Evolutionary conservation across 2,329 filamentous ascomycete species (phyloP), one percentile per base, ranked within the genome.

Genomic region (Hortaea sp.): DNA sequence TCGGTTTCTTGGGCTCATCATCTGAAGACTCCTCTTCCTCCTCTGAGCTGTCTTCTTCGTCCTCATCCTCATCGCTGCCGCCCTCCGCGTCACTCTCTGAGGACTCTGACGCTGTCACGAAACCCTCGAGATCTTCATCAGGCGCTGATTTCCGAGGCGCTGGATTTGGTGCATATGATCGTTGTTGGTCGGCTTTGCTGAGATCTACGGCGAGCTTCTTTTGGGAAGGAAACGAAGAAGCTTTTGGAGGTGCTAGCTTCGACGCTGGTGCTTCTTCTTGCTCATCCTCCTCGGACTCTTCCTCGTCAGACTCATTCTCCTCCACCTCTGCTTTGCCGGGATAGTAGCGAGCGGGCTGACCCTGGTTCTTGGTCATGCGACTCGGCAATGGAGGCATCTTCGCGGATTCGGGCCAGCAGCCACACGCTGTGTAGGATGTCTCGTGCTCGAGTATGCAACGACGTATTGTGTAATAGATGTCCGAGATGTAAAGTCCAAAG

Each of bases 361-460:
- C 69, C 3, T 87, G 88, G 62, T 95, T 95, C 52, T 89, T 88
- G 52, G 90, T 97, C 86, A 97, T 95, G 60, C 86, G 85, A 53
- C 53, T 57, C n/a, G 59, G 56, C 65, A 86, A 88, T 9, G 82
- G 79, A 51, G 85, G 82, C 76, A 78, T 76, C 39, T 43, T 63
- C 55, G 48, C 43, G 41, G 41, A 41, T 29, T 45, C 2, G 20
- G 20, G 20, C 20, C 20, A 20, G 20, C 20, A 20, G 20, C 20
- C 20, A 20, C 20, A 20, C 2, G 20, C 20, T 20, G 20, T 20
- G 20, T 4, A 20, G 20, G 20, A 20, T 20, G 20, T 20, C 20
- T 20, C 20, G 20, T 20, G 20, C 20, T 20, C 4, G 20, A 20
- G 20, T 20, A 20, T 20, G 20, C 20, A 20, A 20, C 20, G 20